Base-by-base conservation (phyloP, 2,329 filamentous ascomycete species). In the Colletotrichum filicis region DNA sequence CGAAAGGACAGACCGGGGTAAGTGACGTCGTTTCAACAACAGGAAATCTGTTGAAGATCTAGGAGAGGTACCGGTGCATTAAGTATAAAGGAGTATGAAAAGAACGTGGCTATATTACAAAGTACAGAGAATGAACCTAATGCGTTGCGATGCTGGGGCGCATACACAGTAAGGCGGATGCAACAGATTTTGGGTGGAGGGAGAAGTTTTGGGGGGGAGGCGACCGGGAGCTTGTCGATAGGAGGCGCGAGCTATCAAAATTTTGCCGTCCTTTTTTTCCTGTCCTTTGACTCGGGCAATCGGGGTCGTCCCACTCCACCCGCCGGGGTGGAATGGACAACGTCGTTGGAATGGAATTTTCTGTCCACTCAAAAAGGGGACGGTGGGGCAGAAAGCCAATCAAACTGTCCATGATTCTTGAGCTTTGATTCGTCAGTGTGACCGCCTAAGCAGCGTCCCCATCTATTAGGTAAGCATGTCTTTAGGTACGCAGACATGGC, bases 71-170 rank as follows among this genome's bases (percentile, higher is more conserved):
- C 37, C 26, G 62, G 62, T 42, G 35, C 68, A 74, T 73, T 71
- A 75, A 73, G 46, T 63, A 61, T 35, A 59, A 26, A 66, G 32
- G 63, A 63, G 61, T 52, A 64, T 30, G 57, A 58, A 42, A 53
- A 64, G 58, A 8, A n/a, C 35, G 57, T 65, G 42, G 35, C 7
- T 73, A 71, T 60, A 74, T 66, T 74, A 73, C 59, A 74, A 63
- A 59, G 61, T 65, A 70, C 46, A 70, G 73, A 30, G 62, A 73
- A 64, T 37, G 62, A 32, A 57, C 56, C 24, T 57, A 46, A 46
- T 61, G 61, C 65, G 56, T 56, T 57, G 30, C 58, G 68, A 60
- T 62, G 32, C 37, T 26, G 42, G 4, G 26, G 49, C 57, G 53
- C 37, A 28, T 56, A 35, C 32, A 35, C 32, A 35, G 32, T 35